phyloP scores from a whole-genome alignment of 768 basidiomycete species.

The Trametopsis cervina region DNA sequence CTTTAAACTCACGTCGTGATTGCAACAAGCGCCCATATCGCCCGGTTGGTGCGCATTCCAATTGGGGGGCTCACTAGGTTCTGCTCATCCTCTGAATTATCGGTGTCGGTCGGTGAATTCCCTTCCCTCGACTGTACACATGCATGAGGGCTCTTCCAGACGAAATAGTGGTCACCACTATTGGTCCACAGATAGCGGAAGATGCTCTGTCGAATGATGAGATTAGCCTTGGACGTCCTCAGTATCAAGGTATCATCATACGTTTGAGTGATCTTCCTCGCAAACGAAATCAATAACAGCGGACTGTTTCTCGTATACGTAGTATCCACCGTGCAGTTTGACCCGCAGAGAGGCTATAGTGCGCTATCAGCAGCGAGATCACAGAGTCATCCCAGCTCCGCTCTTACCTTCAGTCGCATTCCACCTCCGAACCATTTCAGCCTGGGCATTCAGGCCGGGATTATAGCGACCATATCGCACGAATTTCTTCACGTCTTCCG shows the following conservation, averaged over 20 bases:
- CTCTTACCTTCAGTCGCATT: slow-evolving; percentile 9
- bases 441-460: slow-evolving; percentile 20
- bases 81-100: slow-evolving; percentile 9
- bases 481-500: slow-evolving; percentile 8
- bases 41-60: slow-evolving; percentile 6
- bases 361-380: neutral
- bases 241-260: slow-evolving; percentile 15
- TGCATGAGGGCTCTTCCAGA: slow-evolving; percentile 23
- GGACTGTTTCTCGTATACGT: slow-evolving; percentile 20
- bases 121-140: slow-evolving; percentile 23
- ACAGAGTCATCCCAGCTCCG: neutral
- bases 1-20: slow-evolving; percentile 14
- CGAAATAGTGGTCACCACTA: slow-evolving; percentile 3
- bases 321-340: slow-evolving; percentile 22
- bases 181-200: neutral
- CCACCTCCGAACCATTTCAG: slow-evolving; percentile 9
- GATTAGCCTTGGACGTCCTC: no score
- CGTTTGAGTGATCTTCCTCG: slow-evolving; percentile 21
- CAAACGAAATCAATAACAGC: slow-evolving; percentile 23
- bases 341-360: slow-evolving; percentile 20
- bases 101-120: slow-evolving; percentile 17
- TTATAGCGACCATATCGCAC: slow-evolving; percentile 9
- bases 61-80: slow-evolving; percentile 12
- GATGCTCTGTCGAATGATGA: neutral
- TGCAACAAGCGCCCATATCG: slow-evolving; percentile 14